Evolutionary conservation across 169 alveolate genomes (phyloP).

Genomic region (Neospora caninum): DNA sequence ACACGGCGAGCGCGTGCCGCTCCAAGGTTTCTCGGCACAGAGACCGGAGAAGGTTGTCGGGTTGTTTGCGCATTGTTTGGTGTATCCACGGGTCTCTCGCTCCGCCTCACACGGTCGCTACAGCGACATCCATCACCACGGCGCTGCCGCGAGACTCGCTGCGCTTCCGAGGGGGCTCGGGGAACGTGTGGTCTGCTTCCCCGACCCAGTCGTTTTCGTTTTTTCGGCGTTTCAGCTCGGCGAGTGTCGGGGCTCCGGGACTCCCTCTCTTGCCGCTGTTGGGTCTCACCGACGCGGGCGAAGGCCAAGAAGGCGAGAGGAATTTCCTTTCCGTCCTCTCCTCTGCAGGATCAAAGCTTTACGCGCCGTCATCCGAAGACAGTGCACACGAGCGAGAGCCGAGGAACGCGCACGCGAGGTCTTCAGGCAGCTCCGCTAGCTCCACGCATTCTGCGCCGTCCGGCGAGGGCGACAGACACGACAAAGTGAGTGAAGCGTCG

Average conservation of each 20-base stretch:
- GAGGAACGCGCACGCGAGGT: neutral
- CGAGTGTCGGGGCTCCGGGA: neutral
- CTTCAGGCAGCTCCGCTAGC: neutral
- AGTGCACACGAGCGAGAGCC: neutral
- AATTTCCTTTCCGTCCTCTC: neutral
- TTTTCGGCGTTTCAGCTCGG: neutral
- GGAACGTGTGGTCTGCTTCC: neutral
- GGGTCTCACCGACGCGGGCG: neutral
- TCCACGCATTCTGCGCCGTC: neutral
- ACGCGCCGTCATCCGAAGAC: neutral
- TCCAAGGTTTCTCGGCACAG: neutral
- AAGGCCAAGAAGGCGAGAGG: neutral
- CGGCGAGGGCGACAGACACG: neutral
- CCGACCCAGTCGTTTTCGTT: neutral
- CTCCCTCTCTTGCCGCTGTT: neutral
- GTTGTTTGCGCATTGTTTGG: constrained; percentile 49
- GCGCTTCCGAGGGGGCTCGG: neutral
- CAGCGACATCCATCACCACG: constrained; percentile 49
- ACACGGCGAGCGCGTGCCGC: neutral
- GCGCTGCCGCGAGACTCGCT: constrained; percentile 39
- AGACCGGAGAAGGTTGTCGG: neutral
- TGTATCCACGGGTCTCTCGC: constrained; percentile 55
- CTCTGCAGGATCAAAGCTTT: neutral
- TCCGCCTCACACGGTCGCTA: constrained; percentile 49
- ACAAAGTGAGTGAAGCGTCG: neutral